Evolutionary conservation across 31 red algal genomes (phyloP).

Genomic region (Porphyra umbilicalis): DNA sequence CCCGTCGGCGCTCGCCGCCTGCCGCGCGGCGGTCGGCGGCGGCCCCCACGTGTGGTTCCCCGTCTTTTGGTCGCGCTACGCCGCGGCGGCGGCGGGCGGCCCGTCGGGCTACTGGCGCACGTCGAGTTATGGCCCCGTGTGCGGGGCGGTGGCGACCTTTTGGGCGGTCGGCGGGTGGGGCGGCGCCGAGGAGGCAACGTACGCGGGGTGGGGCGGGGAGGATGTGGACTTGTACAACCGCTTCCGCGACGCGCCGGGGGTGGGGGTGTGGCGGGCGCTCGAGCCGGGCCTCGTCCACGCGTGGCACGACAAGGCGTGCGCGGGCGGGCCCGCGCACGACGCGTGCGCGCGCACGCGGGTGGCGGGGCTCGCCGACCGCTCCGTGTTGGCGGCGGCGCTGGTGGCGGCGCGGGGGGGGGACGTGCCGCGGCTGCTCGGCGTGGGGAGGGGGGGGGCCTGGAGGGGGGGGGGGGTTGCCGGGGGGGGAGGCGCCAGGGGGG

Average conservation of each 20-base stretch:
- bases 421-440: no score
- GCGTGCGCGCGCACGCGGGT: slow-evolving; percentile 58
- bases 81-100: slow-evolving; percentile 23
- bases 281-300: slow-evolving; percentile 45
- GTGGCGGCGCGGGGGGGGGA: no score
- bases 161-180: slow-evolving; percentile 38
- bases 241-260: slow-evolving; percentile 23
- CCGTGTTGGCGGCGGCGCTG: no score
- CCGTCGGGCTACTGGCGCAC: slow-evolving; percentile 37
- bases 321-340: slow-evolving; percentile 26
- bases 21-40: slow-evolving; percentile 28
- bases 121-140: slow-evolving; percentile 53
- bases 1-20: slow-evolving; percentile 33
- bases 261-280: slow-evolving; percentile 29
- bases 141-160: slow-evolving; percentile 42
- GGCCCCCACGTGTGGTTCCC: slow-evolving; percentile 63
- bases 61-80: slow-evolving; percentile 51
- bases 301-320: slow-evolving; percentile 59
- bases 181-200: slow-evolving; percentile 34
- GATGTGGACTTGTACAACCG: slow-evolving; percentile 63
- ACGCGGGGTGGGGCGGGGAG: slow-evolving; percentile 57
- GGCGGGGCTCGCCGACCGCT: no score
- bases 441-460: no score
- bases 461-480: no score
- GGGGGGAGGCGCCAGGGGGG: no score